These are phyloP conservation scores for Colletotrichum ledebouriae DNA, from an alignment of 2,329 filamentous ascomycete species.

Conservation along the genomic window DNA sequence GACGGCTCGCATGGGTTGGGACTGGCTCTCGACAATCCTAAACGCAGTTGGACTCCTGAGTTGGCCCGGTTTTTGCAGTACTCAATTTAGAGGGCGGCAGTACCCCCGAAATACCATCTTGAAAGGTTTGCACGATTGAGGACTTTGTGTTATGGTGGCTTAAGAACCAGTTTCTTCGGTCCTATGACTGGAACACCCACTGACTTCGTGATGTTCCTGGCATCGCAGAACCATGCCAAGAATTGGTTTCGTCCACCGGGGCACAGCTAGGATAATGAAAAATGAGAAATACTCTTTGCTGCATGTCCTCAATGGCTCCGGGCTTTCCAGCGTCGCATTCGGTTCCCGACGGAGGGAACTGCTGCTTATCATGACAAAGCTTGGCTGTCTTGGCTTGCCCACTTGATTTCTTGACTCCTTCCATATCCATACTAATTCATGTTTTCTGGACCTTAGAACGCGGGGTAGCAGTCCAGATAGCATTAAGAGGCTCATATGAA, in stretches of 20 bases:
- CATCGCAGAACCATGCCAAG: no score
- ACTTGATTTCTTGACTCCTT: constrained; percentile 39
- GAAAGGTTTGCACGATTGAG: no score
- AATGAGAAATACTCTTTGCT: no score
- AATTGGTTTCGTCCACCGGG: no score
- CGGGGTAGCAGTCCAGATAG: constrained; percentile 27
- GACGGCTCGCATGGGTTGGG: constrained; percentile 49
- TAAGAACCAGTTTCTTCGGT: no score
- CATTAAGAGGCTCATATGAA: background rate
- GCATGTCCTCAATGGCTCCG: no score
- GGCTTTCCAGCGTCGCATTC: constrained; percentile 23
- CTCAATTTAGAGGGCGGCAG: constrained; percentile 35
- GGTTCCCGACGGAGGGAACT: constrained; percentile 10
- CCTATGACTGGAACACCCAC: no score
- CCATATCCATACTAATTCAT: constrained; percentile 33
- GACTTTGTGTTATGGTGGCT: no score
- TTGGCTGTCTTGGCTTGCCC: constrained; percentile 42
- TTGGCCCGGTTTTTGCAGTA: constrained; percentile 47
- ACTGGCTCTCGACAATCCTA: constrained; percentile 45
- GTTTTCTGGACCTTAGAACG: background rate
- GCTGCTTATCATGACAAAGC: constrained; percentile 38
- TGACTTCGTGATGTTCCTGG: no score
- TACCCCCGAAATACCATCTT: no score
- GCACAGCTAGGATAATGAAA: no score
- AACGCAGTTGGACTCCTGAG: constrained; percentile 47